These are phyloP conservation scores for Trichoderma sp. DNA, from an alignment of 2,329 filamentous ascomycete genomes.

Conservation along the genomic window DNA sequence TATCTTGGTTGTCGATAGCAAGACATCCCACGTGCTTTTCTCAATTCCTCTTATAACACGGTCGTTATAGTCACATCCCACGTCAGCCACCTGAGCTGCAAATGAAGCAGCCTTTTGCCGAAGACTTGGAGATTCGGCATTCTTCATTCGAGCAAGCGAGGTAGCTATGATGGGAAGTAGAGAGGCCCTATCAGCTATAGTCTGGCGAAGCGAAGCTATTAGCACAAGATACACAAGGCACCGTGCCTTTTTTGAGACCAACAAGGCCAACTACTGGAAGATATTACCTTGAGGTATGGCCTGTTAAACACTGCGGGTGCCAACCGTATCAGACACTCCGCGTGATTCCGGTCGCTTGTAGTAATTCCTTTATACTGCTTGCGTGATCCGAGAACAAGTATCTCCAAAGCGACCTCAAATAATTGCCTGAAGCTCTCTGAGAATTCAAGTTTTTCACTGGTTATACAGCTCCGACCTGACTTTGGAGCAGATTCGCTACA, in stretches of 20 bases:
- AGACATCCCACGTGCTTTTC: conserved; percentile 29
- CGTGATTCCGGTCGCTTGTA: conserved; percentile 22
- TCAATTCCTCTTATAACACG: conserved; percentile 23
- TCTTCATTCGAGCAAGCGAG: conserved; percentile 36
- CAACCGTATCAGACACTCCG: conserved; percentile 31
- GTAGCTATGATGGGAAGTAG: conserved; percentile 34
- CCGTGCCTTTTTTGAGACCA: background rate
- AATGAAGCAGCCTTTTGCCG: conserved; percentile 33
- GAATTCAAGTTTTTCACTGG: background rate
- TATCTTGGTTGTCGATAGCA: conserved; percentile 26
- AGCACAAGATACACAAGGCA: background rate
- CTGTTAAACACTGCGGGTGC: conserved; percentile 41
- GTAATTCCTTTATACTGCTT: conserved; percentile 29
- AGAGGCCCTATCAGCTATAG: conserved; percentile 30
- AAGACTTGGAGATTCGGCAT: conserved; percentile 38
- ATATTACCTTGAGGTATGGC: conserved; percentile 37
- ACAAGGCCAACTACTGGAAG: background rate
- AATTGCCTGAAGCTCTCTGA: background rate
- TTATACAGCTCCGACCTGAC: background rate
- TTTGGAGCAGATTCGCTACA: background rate
- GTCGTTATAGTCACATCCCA: background rate
- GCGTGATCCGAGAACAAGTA: conserved; percentile 31
- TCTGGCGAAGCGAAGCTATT: conserved; percentile 23
- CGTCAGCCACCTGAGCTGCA: background rate
- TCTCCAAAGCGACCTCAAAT: conserved; percentile 29